phyloP scores from a whole-genome alignment of 495 filamentous ascomycete genomes.

The Aspergillus conjunctus region DNA sequence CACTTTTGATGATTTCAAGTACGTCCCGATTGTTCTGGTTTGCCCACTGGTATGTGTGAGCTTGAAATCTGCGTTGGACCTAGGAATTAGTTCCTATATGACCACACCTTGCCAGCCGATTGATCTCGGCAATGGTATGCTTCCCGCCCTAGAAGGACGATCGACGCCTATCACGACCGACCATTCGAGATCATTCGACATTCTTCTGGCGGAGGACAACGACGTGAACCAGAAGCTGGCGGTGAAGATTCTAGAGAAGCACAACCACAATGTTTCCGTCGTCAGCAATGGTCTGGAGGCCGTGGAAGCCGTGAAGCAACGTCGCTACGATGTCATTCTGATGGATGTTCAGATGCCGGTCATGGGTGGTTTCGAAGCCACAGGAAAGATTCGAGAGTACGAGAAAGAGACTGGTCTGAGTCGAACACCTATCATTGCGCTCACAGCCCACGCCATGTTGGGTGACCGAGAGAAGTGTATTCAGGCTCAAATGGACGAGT shows the following conservation, averaged over 20 bases:
- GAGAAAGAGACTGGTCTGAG: constrained; percentile 74
- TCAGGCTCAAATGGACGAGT: constrained; percentile 98
- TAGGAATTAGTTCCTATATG: constrained; percentile 98
- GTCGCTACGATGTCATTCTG: constrained; percentile 92
- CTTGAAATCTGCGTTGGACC: constrained; percentile 91
- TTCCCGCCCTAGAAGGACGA: constrained; percentile 93
- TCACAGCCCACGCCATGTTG: constrained; percentile 99
- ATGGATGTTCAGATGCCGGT: constrained; percentile 99
- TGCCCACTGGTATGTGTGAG: constrained; percentile 90
- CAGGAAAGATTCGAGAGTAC: constrained; percentile 93
- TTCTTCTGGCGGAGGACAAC: constrained; percentile 96
- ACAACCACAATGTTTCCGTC: constrained; percentile 94
- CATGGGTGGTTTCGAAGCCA: constrained; percentile 99
- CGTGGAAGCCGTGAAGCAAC: constrained; percentile 82
- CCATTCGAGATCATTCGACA: constrained; percentile 93
- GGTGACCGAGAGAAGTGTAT: constrained; percentile 98
- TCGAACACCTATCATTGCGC: constrained; percentile 92
- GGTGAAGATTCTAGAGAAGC: constrained; percentile 97
- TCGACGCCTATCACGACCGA: constrained; percentile 90
- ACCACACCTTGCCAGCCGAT: constrained; percentile 95
- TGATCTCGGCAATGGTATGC: constrained; percentile 96
- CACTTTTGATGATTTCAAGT: constrained; percentile 92
- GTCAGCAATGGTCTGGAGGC: constrained; percentile 95
- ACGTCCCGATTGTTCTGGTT: constrained; percentile 92
- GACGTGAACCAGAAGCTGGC: constrained; percentile 95